phyloP scores from a whole-genome alignment of 2,329 filamentous ascomycete species.

The Aulographum hederae region DNA sequence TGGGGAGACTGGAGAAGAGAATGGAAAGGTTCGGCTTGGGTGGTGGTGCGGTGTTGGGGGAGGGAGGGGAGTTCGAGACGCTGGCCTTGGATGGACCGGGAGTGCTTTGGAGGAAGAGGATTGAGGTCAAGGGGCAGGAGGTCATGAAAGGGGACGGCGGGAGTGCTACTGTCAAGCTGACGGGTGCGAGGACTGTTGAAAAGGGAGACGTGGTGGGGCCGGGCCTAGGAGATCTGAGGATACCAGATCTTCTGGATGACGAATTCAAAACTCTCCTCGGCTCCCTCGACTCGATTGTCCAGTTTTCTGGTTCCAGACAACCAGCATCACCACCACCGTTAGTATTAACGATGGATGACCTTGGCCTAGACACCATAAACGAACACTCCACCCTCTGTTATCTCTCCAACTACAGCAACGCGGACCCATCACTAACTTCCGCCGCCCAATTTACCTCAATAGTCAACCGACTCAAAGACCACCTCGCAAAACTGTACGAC shows the following conservation, averaged over 20 bases:
- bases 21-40: conserved; percentile 48
- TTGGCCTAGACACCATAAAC: background rate
- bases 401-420: background rate
- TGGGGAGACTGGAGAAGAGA: conserved; percentile 30
- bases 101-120: conserved; percentile 51
- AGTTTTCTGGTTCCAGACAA: too few species aligned
- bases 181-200: conserved; percentile 32
- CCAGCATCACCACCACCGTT: too few species aligned
- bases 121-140: conserved; percentile 39
- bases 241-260: conserved; percentile 49
- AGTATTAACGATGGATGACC: background rate
- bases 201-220: conserved; percentile 7
- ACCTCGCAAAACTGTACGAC: background rate
- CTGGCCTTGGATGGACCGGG: conserved; percentile 66
- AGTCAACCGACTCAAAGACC: background rate
- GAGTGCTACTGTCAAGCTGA: conserved; percentile 51
- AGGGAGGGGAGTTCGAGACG: conserved; percentile 94
- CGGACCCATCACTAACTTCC: background rate
- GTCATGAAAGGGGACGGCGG: conserved; percentile 55
- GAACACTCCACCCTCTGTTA: too few species aligned
- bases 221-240: conserved; percentile 22
- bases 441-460: background rate
- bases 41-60: conserved; percentile 61
- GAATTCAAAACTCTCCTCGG: conserved; percentile 31
- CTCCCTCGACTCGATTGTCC: background rate